Evolutionary conservation across 345 rosid genomes (phyloP).

Genomic region (Theobroma cacao): DNA sequence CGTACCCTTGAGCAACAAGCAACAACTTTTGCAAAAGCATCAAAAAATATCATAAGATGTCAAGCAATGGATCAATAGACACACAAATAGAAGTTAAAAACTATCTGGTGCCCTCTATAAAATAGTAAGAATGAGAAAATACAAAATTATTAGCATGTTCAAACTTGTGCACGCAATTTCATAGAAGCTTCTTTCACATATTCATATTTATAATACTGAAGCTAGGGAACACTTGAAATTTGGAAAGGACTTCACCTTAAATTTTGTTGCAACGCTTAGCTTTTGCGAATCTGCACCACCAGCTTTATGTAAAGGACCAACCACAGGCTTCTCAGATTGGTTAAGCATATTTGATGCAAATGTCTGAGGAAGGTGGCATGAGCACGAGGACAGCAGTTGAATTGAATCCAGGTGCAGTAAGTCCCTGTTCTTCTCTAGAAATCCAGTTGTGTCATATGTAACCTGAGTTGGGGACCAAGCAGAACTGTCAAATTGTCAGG

Average conservation of each 20-base stretch:
- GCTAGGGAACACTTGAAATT: background rate
- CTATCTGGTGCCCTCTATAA: background rate
- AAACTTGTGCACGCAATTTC: background rate
- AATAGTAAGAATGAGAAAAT: background rate
- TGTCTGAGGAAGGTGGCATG: slow-evolving; percentile 80
- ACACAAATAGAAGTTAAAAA: slow-evolving; percentile 2
- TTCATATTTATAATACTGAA: background rate
- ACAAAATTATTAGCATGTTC: background rate
- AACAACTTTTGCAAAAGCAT: background rate
- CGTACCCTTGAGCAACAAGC: background rate
- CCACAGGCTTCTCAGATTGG: slow-evolving; percentile 75
- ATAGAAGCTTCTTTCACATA: slow-evolving; percentile 10
- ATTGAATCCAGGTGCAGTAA: slow-evolving; percentile 88
- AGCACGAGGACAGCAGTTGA: slow-evolving; percentile 84
- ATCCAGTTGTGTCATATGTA: slow-evolving; percentile 87
- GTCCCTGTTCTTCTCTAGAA: slow-evolving; percentile 97
- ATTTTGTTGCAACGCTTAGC: slow-evolving; percentile 87
- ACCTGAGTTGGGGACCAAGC: slow-evolving; percentile 53
- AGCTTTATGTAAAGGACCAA: slow-evolving; percentile 80
- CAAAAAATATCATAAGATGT: background rate
- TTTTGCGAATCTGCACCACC: slow-evolving; percentile 98
- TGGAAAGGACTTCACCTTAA: slow-evolving; percentile 59
- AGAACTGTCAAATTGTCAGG: slow-evolving; percentile 25
- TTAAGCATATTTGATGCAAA: slow-evolving; percentile 88
- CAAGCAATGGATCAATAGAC: background rate